Percentiles rank a stretch among this genome's conserved stretches.
Evolutionary conservation across 495 filamentous ascomycete species (phyloP).

Genomic region (Lineolata rhizophorae): DNA sequence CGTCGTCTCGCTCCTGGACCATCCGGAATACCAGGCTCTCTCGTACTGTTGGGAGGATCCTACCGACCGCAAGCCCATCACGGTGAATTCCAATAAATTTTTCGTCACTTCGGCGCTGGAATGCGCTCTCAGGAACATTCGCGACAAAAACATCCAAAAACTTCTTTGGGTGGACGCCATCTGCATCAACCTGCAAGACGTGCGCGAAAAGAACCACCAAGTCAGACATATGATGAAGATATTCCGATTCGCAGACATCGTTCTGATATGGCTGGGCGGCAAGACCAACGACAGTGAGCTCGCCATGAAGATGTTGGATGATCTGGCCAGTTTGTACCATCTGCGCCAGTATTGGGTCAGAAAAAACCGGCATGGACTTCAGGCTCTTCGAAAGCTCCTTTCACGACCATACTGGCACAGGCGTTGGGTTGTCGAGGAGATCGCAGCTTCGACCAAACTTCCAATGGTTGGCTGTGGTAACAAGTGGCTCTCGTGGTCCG

Average conservation of each 20-base stretch:
- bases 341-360: too few relatives aligned
- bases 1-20: background rate
- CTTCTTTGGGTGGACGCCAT: conserved; percentile 5
- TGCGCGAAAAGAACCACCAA: conserved; percentile 3
- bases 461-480: too few relatives aligned
- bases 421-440: too few relatives aligned
- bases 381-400: too few relatives aligned
- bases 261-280: conserved; percentile 3
- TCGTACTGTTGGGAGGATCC: background rate
- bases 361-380: too few relatives aligned
- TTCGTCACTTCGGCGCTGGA: background rate
- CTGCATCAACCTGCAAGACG: conserved; percentile 4
- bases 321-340: background rate
- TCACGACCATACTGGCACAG: too few relatives aligned
- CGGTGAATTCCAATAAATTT: too few relatives aligned
- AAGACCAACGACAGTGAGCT: background rate
- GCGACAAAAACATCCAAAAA: background rate
- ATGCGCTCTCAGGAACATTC: background rate
- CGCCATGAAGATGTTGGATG: too few relatives aligned
- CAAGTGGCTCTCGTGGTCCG: too few relatives aligned
- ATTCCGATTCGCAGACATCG: conserved; percentile 4
- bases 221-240: conserved; percentile 4
- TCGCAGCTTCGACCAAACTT: too few relatives aligned
- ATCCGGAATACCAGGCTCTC: background rate
- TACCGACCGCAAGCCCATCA: too few relatives aligned